Percentiles rank a stretch among this genome's conserved stretches.
phyloP scores from a whole-genome alignment of 1,284 basidiomycete species.

The Singerocomus rubriflavus region DNA sequence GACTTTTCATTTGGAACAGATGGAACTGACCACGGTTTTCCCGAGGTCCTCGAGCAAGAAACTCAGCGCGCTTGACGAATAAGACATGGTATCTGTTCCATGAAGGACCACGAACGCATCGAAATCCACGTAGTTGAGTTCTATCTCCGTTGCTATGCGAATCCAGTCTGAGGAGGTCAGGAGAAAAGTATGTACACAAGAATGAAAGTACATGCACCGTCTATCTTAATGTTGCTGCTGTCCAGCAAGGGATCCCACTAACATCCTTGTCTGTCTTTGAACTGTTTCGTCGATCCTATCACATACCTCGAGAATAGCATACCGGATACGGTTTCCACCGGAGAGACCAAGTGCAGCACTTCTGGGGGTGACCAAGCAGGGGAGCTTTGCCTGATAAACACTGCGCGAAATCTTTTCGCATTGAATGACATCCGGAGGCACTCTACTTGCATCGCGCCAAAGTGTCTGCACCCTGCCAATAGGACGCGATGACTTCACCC shows the following conservation, averaged over 20 bases:
- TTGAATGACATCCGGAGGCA: constrained; percentile 34
- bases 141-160: constrained; percentile 85
- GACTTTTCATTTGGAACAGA: neutral
- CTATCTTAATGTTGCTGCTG: constrained; percentile 82
- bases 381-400: constrained; percentile 67
- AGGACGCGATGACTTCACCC: constrained; percentile 69
- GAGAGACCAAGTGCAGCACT: constrained; percentile 59
- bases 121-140: constrained; percentile 80
- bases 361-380: constrained; percentile 73
- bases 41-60: constrained; percentile 90
- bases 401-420: constrained; percentile 55
- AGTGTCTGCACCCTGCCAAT: constrained; percentile 49
- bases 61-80: constrained; percentile 82
- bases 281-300: constrained; percentile 2
- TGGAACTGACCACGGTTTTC: constrained; percentile 68
- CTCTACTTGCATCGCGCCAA: constrained; percentile 28
- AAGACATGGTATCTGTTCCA: constrained; percentile 93
- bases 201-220: constrained; percentile 43
- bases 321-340: constrained; percentile 69
- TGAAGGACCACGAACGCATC: constrained; percentile 91
- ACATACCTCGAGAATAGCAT: constrained; percentile 74
- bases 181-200: neutral
- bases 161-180: constrained; percentile 69
- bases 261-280: constrained; percentile 5
- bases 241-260: constrained; percentile 87